Evolutionary conservation across 1,284 basidiomycete genomes (phyloP).

Genomic region (Cutaneotrichosporon curvatum): DNA sequence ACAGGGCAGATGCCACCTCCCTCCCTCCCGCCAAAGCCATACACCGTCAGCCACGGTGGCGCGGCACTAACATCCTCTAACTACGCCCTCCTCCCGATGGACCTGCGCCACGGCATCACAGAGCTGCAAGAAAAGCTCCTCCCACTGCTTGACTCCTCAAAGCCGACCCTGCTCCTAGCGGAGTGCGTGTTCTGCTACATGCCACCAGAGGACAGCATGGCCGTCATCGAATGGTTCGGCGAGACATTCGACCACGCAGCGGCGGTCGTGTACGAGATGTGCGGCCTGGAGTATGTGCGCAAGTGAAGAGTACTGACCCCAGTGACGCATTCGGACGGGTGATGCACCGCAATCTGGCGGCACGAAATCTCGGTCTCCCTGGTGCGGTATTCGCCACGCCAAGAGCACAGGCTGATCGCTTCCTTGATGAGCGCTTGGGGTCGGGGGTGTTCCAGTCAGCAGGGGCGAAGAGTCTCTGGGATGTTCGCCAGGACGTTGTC

Average conservation of each 20-base stretch:
- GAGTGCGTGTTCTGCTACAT: constrained; percentile 94
- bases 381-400: constrained; percentile 61
- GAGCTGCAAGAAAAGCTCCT: constrained; percentile 17
- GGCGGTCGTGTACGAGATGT: constrained; percentile 80
- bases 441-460: constrained; percentile 52
- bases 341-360: constrained; percentile 78
- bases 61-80: constrained; percentile 56
- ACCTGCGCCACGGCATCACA: constrained; percentile 54
- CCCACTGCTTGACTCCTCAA: constrained; percentile 54
- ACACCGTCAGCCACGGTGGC: constrained; percentile 54
- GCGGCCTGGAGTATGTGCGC: constrained; percentile 54
- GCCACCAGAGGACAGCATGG: constrained; percentile 54
- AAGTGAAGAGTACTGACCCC: background rate
- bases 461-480: constrained; percentile 58
- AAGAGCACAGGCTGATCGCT: constrained; percentile 58
- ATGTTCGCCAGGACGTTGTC: constrained; percentile 58
- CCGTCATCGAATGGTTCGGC: constrained; percentile 68
- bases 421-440: constrained; percentile 42
- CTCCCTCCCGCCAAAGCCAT: constrained; percentile 13
- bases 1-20: background rate
- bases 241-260: constrained; percentile 49
- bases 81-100: constrained; percentile 70
- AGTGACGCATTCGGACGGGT: constrained; percentile 74
- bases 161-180: constrained; percentile 75
- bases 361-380: constrained; percentile 65